Evolutionary conservation across 495 filamentous ascomycete species (phyloP), one percentile per base, ranked within the genome.

Genomic region (Neurospora sp.): DNA sequence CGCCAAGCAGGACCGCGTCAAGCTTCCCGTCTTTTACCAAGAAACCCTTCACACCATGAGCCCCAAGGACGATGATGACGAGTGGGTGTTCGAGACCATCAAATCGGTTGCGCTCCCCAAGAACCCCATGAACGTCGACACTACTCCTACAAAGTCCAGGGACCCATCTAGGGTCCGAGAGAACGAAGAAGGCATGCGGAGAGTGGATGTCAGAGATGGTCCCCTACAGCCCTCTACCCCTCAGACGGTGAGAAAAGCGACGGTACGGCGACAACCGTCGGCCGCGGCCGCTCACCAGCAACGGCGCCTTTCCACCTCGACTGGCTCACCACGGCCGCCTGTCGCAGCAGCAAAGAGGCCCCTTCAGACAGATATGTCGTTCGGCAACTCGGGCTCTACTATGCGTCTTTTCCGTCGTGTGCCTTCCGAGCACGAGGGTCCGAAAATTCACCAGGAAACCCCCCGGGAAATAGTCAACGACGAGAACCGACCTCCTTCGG

Each of bases 11-110:
- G 79, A 83, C 87, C 73, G 86, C 83, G 77, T 84, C 73, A 82
- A 85, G 69, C 89, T 92, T 76, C 83, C 89, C n/a, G 89, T 90
- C 74, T 94, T 92, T 78, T 98, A 98, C 81, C 93, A 96, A 75
- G 94, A 97, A 85, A 96, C 93, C 35, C 84, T 96, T 83, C 90
- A 91, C 76, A 91, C 90, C n/a, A 85, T 92, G 78, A 89, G 86
- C 70, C 86, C 84, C 72, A 90, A 85, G 78, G 85, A 88, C 23
- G 91, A 94, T 23, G 86, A 91, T 20, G 94, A 97, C 76, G 93
- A 93, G 71, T 99, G 96, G 96, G 91, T 98, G n/a, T 99, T 99
- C 78, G 96, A 98, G 77, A 99, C 96, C 0, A 89, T 99, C 76
- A 95, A 92, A 79, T 91, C 86, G 3, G 82, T 85, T 8, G 77